Conservation (phyloP, 345 rosid species). For the Bruguiera gymnorhiza region DNA sequence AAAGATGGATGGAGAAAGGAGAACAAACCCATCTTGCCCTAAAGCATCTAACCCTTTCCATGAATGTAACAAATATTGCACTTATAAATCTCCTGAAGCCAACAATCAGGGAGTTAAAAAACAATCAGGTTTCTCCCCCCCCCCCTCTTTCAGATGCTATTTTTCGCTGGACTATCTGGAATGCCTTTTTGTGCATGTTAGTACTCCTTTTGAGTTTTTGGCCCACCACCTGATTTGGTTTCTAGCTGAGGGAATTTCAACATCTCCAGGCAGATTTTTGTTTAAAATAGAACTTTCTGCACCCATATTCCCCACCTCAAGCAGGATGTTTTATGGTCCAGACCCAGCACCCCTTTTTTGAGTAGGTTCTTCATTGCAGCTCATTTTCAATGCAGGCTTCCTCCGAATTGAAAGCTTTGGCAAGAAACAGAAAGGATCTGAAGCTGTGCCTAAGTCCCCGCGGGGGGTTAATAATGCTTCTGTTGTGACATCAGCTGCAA, state of each 20-base stretch:
- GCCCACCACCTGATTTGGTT: background rate
- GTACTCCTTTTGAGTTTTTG: background rate
- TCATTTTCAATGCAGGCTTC: conserved; percentile 40
- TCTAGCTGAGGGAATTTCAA: no score
- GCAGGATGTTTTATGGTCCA: no score
- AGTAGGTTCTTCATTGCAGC: background rate
- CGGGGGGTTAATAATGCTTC: conserved; percentile 25
- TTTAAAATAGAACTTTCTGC: no score
- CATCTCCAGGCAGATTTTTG: no score
- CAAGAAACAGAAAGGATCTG: conserved; percentile 52
- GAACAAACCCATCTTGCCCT: conserved; percentile 36
- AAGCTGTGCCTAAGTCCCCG: conserved; percentile 44
- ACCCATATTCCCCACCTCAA: no score
- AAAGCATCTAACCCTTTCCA: conserved; percentile 62
- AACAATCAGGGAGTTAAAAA: conserved; percentile 26
- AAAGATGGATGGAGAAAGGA: conserved; percentile 44
- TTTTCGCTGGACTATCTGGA: conserved; percentile 1
- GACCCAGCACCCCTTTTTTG: background rate
- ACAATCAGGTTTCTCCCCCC: conserved; percentile 48
- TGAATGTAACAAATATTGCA: conserved; percentile 51
- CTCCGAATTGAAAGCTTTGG: conserved; percentile 58
- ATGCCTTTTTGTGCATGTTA: background rate
- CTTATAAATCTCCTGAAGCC: conserved; percentile 31
- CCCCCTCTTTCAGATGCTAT: conserved; percentile 7
- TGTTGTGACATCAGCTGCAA: background rate